Base-by-base conservation (phyloP, 2,329 filamentous ascomycete species). In the Bipolaris sorokiniana region DNA sequence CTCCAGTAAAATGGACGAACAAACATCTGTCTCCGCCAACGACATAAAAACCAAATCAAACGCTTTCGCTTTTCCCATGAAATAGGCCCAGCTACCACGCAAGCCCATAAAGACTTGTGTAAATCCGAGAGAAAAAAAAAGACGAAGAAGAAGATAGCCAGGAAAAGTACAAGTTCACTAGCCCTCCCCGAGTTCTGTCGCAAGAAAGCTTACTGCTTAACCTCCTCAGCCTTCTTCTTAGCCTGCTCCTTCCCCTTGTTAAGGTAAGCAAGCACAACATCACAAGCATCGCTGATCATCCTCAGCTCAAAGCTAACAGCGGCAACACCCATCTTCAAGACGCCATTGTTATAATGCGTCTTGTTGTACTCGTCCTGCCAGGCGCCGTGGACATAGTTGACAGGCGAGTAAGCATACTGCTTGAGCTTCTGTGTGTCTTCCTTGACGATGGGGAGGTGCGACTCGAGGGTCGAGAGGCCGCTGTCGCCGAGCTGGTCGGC, bases 401-500 rank as follows among this genome's bases (percentile, higher is more conserved):
- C 71, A 20, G 76, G 76, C 31, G 72, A 58, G 51, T 65, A 65
- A 0, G 71, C 75, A 20, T 70, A 63, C 55, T 71, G 67, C 67
- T 73, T 76, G 50, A 78, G 67, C 62, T 78, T 81, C 55, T 67
- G 61, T 1, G 80, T 82, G 62, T 82, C 78, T 63, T 82, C 78
- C 74, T 81, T 82, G 62, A 83, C 80, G 41, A 78, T 77, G 51
- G 76, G 76, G 47, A 78, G 74, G 45, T 66, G 66, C 34, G 67
- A 56, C 59, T 78, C 76, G 45, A 78, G 63, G 40, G 73, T 73
- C 26, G 64, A 66, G 50, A 78, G 74, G 18, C 71, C 69, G 11
- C 58, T 65, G 64, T 78, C 76, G 62, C 73, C 76, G 18, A 78
- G 68, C 67, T 73, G 76, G 76, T 98, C 95, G 71, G 88, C 93